Base-by-base conservation (phyloP, 2,329 filamentous ascomycete species). In the Phialophora chinensis region DNA sequence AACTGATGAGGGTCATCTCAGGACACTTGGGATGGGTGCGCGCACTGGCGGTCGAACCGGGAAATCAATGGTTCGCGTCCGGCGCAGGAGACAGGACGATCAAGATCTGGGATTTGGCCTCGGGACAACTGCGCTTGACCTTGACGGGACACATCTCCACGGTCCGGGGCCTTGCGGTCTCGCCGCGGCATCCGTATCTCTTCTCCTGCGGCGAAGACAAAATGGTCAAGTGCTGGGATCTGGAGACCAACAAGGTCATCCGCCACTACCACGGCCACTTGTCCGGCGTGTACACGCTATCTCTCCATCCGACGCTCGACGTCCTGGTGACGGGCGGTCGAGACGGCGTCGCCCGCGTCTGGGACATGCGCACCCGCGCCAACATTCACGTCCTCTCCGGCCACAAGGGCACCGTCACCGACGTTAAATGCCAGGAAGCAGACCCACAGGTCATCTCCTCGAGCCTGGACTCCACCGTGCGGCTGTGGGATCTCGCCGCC, bases 171-270 rank as follows among this genome's bases (percentile, higher is more conserved):
- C 85, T 99, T 56, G 95, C 94, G 0, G 92, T 99, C 7, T 97
- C 92, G 23, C 91, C 93, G 17, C 85, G 95, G 55, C 95, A 99
- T 80, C 96, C 95, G 0, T 99, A 99, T 76, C 86, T 99, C 10
- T 99, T 99, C 79, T 97, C 93, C 11, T 99, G 95, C 75, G 96
- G 92, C 66, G 95, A 99, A 79, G 95, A 99, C 78, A 99, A 99
- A 83, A 97, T 97, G 93, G 95, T 99, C 69, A 99, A 99, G 80
- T 99, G 95, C 81, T 99, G 95, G 95, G 95, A 99, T 81, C 82
- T 99, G 71, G 95, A 99, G 79, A 97, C 94, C n/a, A 99, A 99
- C 83, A 97, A 97, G 79, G 95, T 99, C 67, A 97, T 98, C 75
- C 88, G 94, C 47, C 93, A 97, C 79, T 99, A 98, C 78, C 95